phyloP scores from a whole-genome alignment of 257 asterid species.

The Gentiana macrophylla region DNA sequence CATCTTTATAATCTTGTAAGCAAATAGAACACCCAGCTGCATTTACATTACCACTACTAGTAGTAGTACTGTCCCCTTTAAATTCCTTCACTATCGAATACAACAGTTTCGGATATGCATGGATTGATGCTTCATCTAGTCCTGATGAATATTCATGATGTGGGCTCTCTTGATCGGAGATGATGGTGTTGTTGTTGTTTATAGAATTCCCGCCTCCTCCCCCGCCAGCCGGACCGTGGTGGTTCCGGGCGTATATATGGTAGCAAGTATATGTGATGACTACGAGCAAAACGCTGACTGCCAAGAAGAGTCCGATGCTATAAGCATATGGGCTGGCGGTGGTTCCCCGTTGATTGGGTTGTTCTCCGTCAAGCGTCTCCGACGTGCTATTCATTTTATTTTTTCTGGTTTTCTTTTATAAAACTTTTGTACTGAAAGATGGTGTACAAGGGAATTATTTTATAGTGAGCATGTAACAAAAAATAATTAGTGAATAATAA shows the following conservation, averaged over 20 bases:
- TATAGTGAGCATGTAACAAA: no score
- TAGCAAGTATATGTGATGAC: constrained; percentile 3
- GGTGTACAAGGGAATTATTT: no score
- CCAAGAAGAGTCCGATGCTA: constrained; percentile 5
- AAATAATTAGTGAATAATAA: no score
- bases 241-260: not conserved
- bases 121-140: constrained; percentile 24
- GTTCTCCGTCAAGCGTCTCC: not conserved
- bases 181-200: not conserved
- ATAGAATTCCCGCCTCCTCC: no score
- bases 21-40: constrained; percentile 50
- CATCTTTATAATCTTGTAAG: constrained; percentile 45
- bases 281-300: not conserved
- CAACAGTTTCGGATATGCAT: constrained; percentile 29
- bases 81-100: constrained; percentile 26
- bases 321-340: not conserved
- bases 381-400: not conserved
- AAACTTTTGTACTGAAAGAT: no score
- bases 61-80: constrained; percentile 5
- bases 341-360: not conserved
- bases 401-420: no score
- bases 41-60: no score
- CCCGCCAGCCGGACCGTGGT: no score
- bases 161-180: not conserved
- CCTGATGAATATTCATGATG: constrained; percentile 6